These are phyloP conservation scores for Xenosphaeropsis pyriputrescens DNA, from an alignment of 2,329 filamentous ascomycete genomes.

Conservation along the genomic window DNA sequence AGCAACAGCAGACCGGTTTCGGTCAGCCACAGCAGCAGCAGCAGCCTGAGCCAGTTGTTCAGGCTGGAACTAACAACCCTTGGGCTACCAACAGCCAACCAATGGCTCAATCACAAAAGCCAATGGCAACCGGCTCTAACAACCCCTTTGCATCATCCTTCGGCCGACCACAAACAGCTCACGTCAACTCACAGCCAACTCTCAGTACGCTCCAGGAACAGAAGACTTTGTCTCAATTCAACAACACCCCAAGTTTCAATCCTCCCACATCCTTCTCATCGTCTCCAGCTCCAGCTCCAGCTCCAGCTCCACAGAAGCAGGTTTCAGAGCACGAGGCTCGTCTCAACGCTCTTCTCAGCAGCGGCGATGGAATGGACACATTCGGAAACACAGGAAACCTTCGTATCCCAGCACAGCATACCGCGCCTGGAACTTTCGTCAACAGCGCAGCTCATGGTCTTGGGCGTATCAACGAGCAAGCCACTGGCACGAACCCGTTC, in stretches of 20 bases:
- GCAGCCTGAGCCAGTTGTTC: conserved; percentile 43
- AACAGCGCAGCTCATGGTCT: conserved; percentile 84
- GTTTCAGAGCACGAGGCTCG: conserved; percentile 52
- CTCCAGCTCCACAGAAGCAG: conserved; percentile 33
- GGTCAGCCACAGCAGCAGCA: conserved; percentile 30
- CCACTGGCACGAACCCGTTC: conserved; percentile 77
- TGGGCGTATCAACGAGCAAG: conserved; percentile 41
- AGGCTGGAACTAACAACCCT: conserved; percentile 84
- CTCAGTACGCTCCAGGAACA: conserved; percentile 72
- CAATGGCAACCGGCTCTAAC: conserved; percentile 87
- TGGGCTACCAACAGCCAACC: conserved; percentile 57
- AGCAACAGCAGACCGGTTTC: conserved; percentile 24
- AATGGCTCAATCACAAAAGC: conserved; percentile 50
- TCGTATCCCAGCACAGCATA: conserved; percentile 92
- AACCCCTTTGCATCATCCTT: conserved; percentile 85
- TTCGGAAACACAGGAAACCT: conserved; percentile 96
- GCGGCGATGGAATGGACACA: conserved; percentile 88
- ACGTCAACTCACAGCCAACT: conserved; percentile 44
- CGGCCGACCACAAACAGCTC: conserved; percentile 40
- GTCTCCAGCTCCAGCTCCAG: conserved; percentile 28
- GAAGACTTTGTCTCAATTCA: conserved; percentile 45
- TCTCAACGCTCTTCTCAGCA: conserved; percentile 75
- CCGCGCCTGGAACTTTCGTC: conserved; percentile 88
- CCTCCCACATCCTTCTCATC: conserved; percentile 32
- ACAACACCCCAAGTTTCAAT: conserved; percentile 26